Conservation (phyloP, 345 rosid genomes). For the Psidium guajava region DNA sequence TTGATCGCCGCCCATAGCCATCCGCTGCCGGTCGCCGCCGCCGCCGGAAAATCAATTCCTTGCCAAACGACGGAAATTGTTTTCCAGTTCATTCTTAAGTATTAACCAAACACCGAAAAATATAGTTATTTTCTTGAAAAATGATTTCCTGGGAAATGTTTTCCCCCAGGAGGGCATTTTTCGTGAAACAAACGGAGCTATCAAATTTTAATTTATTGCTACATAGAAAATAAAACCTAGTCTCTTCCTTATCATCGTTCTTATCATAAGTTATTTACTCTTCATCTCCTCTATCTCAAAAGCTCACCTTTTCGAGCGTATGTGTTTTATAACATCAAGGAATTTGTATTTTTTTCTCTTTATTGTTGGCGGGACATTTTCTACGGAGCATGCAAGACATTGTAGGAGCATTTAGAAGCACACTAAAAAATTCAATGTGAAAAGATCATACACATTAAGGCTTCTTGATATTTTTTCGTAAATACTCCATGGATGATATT, state of each 20-base stretch:
- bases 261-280: not conserved
- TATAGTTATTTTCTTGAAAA: too few species aligned
- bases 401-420: not conserved
- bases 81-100: too few species aligned
- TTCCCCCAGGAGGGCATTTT: too few species aligned
- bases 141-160: too few species aligned
- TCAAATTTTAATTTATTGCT: not conserved
- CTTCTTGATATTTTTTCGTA: not conserved
- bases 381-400: not conserved
- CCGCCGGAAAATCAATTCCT: too few species aligned
- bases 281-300: not conserved
- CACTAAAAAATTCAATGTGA: not conserved
- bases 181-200: too few species aligned
- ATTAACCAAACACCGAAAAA: too few species aligned
- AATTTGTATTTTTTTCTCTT: not conserved
- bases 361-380: not conserved
- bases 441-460: not conserved
- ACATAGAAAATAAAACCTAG: not conserved
- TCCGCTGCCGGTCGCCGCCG: too few species aligned
- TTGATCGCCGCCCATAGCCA: too few species aligned
- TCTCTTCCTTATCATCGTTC: not conserved
- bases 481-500: not conserved
- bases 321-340: not conserved
- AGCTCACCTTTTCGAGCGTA: too few species aligned
- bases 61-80: too few species aligned